A percentile compares a stretch with the other conserved stretches of the same genome.
phyloP scores from a whole-genome alignment of 306 rosid species.

The Glycine latifolia region DNA sequence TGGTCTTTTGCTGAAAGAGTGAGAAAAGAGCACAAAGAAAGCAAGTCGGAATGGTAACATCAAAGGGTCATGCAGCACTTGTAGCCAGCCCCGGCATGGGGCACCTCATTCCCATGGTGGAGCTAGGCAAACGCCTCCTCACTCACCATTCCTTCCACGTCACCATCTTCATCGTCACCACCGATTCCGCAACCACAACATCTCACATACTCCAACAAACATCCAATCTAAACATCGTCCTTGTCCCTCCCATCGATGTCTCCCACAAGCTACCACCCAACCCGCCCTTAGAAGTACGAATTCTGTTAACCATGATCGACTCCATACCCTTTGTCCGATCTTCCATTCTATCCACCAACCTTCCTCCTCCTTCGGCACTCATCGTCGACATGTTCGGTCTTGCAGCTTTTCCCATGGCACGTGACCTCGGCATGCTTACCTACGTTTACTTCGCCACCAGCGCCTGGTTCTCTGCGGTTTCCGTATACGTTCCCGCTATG shows the following conservation, averaged over 20 bases:
- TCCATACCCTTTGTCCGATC: slow-evolving; percentile 48
- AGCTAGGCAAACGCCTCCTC: slow-evolving; percentile 54
- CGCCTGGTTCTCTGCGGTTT: slow-evolving; percentile 60
- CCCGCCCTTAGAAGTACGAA: background rate
- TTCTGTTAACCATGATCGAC: background rate
- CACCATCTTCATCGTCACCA: slow-evolving; percentile 50
- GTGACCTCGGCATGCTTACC: slow-evolving; percentile 56
- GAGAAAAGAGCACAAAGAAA: no score
- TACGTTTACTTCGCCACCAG: slow-evolving; percentile 51
- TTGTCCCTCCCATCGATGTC: slow-evolving; percentile 29
- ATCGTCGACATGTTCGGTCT: slow-evolving; percentile 65
- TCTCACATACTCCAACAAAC: slow-evolving; percentile 30
- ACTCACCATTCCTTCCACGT: slow-evolving; percentile 46
- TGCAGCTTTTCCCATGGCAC: slow-evolving; percentile 53
- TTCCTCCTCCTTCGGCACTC: slow-evolving; percentile 50
- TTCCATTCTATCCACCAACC: slow-evolving; percentile 21
- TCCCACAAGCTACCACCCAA: slow-evolving; percentile 25
- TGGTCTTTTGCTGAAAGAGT: no score
- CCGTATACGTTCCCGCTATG: slow-evolving; percentile 35
- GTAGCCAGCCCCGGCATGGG: slow-evolving; percentile 58
- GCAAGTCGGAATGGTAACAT: slow-evolving; percentile 9
- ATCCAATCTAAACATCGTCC: slow-evolving; percentile 37
- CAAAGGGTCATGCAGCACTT: slow-evolving; percentile 46
- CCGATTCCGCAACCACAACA: slow-evolving; percentile 38
- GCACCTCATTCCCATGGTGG: slow-evolving; percentile 51